Percentiles rank a stretch among this genome's conserved stretches.
These are phyloP conservation scores for Globisporangium polare DNA, from an alignment of 352 stramenopile genomes.

Conservation along the genomic window DNA sequence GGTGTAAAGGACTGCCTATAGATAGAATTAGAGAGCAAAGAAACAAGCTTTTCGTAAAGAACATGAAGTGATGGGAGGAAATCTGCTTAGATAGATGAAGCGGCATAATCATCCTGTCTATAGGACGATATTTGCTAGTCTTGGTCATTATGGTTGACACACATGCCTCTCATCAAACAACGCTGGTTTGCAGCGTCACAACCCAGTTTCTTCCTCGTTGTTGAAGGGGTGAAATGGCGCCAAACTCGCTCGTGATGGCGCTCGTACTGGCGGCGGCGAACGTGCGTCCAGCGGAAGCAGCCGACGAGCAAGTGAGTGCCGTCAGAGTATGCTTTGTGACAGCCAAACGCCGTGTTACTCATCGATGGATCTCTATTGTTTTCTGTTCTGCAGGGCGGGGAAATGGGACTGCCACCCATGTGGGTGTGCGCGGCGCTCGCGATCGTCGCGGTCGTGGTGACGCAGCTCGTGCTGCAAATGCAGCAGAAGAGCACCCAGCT, in stretches of 20 bases:
- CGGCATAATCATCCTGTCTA: too few relatives aligned
- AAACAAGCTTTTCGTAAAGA: too few relatives aligned
- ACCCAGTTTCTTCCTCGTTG: background rate
- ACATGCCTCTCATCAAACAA: too few relatives aligned
- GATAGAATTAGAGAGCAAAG: too few relatives aligned
- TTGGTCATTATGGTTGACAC: too few relatives aligned
- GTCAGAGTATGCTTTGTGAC: background rate
- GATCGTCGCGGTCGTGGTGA: constrained; percentile 15
- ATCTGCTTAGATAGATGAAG: too few relatives aligned
- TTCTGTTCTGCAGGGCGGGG: background rate
- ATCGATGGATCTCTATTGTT: background rate
- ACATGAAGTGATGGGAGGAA: too few relatives aligned
- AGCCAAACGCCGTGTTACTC: background rate
- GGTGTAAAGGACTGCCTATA: too few relatives aligned
- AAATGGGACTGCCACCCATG: background rate
- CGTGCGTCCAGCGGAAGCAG: background rate
- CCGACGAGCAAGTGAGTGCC: background rate
- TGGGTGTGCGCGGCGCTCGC: constrained; percentile 14
- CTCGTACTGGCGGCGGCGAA: background rate
- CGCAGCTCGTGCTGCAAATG: constrained; percentile 11
- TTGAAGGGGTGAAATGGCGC: background rate
- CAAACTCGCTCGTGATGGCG: background rate
- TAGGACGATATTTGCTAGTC: too few relatives aligned
- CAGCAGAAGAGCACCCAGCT: background rate
- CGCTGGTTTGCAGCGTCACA: background rate